Conservation (phyloP, 345 rosid species). For the Rhizophora mangle region DNA sequence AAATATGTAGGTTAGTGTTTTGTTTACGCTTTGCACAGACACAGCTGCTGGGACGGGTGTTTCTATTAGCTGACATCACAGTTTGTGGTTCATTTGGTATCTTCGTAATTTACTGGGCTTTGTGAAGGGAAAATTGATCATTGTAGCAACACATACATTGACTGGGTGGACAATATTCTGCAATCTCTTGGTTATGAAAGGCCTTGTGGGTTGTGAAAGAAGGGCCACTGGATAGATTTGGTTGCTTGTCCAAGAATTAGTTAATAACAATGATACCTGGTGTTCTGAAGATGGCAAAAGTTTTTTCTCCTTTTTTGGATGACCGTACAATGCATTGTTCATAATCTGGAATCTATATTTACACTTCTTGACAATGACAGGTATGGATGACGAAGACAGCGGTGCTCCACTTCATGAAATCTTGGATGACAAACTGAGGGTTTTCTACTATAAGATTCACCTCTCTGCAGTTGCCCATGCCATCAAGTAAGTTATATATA, state of each 20-base stretch:
- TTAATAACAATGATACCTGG: neutral
- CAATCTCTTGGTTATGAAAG: neutral
- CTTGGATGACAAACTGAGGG: slow-evolving; percentile 82
- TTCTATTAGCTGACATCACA: no score
- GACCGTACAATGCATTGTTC: neutral
- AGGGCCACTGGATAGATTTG: neutral
- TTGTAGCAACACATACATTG: neutral
- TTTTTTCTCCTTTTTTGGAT: neutral
- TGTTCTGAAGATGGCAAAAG: neutral
- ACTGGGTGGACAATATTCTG: neutral
- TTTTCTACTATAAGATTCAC: slow-evolving; percentile 61
- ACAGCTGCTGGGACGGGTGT: no score
- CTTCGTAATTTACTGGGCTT: neutral
- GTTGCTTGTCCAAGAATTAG: neutral
- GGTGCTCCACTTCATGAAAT: slow-evolving; percentile 63
- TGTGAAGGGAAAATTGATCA: neutral
- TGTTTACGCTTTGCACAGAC: neutral
- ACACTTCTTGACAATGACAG: slow-evolving; percentile 47
- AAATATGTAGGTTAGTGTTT: slow-evolving; percentile 1
- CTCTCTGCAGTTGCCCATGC: slow-evolving; percentile 67
- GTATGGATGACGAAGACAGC: slow-evolving; percentile 89
- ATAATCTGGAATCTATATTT: neutral
- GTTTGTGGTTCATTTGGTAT: neutral
- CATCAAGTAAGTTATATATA: slow-evolving; percentile 49
- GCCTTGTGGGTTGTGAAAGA: neutral